Conservation (phyloP, 2,329 filamentous ascomycete species). For the Macrophomina tecta region DNA sequence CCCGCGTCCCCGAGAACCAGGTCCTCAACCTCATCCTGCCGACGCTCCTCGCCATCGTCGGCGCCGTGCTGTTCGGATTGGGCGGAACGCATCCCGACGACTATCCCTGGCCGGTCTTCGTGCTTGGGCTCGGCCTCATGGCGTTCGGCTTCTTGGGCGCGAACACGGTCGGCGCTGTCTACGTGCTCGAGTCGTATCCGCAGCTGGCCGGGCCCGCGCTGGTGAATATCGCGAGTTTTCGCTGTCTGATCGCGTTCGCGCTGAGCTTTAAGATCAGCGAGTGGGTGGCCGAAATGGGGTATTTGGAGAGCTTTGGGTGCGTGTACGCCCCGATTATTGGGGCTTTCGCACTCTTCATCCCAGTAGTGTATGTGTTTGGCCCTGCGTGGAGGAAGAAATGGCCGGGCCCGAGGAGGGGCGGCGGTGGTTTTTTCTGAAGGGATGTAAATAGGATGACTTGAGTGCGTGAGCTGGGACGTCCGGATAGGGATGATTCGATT, state of each 20-base stretch:
- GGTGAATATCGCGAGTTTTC: constrained; percentile 40
- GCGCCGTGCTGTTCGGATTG: constrained; percentile 38
- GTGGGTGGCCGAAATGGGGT: constrained; percentile 38
- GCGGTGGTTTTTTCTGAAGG: background rate
- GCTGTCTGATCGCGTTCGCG: constrained; percentile 39
- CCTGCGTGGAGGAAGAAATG: constrained; percentile 19
- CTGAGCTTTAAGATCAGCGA: constrained; percentile 36
- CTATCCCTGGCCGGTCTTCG: constrained; percentile 36
- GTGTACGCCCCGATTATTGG: constrained; percentile 39
- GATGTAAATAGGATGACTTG: background rate
- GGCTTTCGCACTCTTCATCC: constrained; percentile 34
- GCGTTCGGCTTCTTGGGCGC: constrained; percentile 39
- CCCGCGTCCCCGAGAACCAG: constrained; percentile 38
- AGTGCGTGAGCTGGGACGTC: background rate
- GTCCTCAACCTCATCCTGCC: constrained; percentile 38
- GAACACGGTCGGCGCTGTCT: constrained; percentile 40
- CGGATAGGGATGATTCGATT: background rate
- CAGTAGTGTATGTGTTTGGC: constrained; percentile 35
- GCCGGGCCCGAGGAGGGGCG: constrained; percentile 6
- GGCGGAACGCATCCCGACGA: constrained; percentile 32
- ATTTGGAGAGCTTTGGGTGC: constrained; percentile 34
- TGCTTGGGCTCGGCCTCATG: constrained; percentile 37
- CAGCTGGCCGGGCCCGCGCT: constrained; percentile 40
- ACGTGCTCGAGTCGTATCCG: constrained; percentile 40
- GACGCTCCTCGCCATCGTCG: constrained; percentile 35